Conservation (phyloP, 2,329 filamentous ascomycete species). For the Colletotrichum lindemuthianum region DNA sequence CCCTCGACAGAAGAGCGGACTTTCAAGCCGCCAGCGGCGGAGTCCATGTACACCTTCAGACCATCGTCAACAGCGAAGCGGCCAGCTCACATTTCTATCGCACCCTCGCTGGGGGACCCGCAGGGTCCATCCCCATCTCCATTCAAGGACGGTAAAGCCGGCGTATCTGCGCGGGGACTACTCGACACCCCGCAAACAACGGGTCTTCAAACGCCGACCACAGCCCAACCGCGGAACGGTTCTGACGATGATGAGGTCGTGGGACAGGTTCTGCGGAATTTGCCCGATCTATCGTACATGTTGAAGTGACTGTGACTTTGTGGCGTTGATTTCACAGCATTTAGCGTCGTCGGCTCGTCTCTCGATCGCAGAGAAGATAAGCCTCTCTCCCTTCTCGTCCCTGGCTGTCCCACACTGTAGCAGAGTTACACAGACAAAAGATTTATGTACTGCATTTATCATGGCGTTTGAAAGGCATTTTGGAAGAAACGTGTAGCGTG, state of each 20-base stretch:
- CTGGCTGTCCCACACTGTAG: too few species aligned
- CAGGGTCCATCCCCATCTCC: slow-evolving; percentile 2
- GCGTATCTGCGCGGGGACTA: slow-evolving; percentile 14
- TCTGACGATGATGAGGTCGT: slow-evolving; percentile 46
- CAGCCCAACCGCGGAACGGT: slow-evolving; percentile 8
- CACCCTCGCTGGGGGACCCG: slow-evolving; percentile 9
- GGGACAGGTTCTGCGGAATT: slow-evolving; percentile 46
- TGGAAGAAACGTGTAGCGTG: too few species aligned
- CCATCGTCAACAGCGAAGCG: slow-evolving; percentile 24
- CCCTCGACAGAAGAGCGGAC: slow-evolving; percentile 21
- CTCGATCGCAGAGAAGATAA: too few species aligned
- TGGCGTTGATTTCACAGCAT: not conserved
- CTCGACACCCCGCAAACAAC: slow-evolving; percentile 17
- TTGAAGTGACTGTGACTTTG: slow-evolving; percentile 44
- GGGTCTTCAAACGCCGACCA: slow-evolving; percentile 7
- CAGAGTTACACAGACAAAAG: too few species aligned
- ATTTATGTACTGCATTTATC: too few species aligned
- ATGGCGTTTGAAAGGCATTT: too few species aligned
- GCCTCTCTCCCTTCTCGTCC: too few species aligned
- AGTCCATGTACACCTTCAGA: slow-evolving; percentile 6
- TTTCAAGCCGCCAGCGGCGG: slow-evolving; percentile 10
- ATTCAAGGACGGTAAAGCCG: slow-evolving; percentile 12
- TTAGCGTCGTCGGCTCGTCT: too few species aligned
- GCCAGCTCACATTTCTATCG: slow-evolving; percentile 22
- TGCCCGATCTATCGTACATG: slow-evolving; percentile 60